These are phyloP conservation scores for Microdochium bolleyi DNA, from an alignment of 2,329 filamentous ascomycete species.

Conservation along the genomic window DNA sequence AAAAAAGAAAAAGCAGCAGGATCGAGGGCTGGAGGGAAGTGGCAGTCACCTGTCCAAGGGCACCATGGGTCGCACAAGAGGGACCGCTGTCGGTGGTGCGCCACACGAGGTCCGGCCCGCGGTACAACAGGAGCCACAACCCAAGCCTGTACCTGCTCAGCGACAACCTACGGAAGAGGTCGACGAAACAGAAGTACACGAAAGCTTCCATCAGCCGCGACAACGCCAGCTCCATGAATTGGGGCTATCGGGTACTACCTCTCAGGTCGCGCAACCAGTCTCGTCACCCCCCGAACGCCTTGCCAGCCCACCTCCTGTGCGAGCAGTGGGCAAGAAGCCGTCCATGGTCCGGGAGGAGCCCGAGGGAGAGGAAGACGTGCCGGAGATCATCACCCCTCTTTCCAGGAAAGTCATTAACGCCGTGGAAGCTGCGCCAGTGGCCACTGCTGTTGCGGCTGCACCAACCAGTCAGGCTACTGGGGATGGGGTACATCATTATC, in stretches of 20 bases:
- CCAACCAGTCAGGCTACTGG: neutral
- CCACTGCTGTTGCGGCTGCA: conserved; percentile 2
- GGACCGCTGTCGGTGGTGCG: conserved; percentile 32
- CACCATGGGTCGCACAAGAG: conserved; percentile 42
- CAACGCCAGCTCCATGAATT: neutral
- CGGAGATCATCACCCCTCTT: conserved; percentile 4
- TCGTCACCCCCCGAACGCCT: neutral
- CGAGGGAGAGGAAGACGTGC: conserved; percentile 25
- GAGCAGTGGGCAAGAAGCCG: conserved; percentile 26
- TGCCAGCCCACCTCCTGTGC: neutral
- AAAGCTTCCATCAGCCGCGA: neutral
- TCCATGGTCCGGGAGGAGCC: conserved; percentile 38
- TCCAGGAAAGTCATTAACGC: conserved; percentile 16
- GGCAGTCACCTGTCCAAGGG: conserved; percentile 42
- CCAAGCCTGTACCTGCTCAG: neutral
- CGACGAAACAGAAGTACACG: neutral
- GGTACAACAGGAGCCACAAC: neutral
- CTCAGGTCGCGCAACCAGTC: neutral
- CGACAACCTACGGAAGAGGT: conserved; percentile 6
- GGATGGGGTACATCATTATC: neutral
- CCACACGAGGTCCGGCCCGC: conserved; percentile 9
- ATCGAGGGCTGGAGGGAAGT: conserved; percentile 21
- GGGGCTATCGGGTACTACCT: neutral
- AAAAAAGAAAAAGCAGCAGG: conserved; percentile 30
- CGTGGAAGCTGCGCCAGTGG: conserved; percentile 20